Percentiles rank a stretch among this genome's conserved stretches.
Evolutionary conservation across 225 moss, liverwort and hornwort genomes (phyloP).

Genomic region (Pleurozium schreberi): DNA sequence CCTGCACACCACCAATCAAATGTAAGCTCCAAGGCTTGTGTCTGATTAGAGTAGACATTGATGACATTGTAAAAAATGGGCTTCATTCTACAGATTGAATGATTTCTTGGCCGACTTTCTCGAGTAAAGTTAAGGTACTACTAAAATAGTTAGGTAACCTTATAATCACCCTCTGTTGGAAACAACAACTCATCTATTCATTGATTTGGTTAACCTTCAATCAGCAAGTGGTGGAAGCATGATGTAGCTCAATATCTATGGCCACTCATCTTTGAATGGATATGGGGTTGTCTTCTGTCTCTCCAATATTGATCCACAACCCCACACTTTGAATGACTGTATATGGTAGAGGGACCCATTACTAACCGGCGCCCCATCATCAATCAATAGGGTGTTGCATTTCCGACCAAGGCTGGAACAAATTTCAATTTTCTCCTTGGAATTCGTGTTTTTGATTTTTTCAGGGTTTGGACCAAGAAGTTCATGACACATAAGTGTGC

Average conservation of each 20-base stretch:
- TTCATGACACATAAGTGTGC: too few species aligned
- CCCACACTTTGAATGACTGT: background rate
- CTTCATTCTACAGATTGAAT: background rate
- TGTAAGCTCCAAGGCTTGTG: background rate
- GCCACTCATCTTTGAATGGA: background rate
- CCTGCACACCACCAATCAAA: conserved; percentile 30
- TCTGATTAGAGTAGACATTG: background rate
- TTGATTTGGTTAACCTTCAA: background rate
- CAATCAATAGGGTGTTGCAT: too few species aligned
- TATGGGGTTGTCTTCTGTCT: background rate
- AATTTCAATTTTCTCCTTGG: too few species aligned
- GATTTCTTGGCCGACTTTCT: background rate
- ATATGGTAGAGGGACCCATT: too few species aligned
- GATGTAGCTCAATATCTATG: background rate
- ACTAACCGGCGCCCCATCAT: too few species aligned
- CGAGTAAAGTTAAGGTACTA: background rate
- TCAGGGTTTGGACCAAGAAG: too few species aligned
- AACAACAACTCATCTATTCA: background rate
- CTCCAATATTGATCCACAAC: background rate
- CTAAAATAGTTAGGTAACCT: background rate
- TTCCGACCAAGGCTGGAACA: too few species aligned
- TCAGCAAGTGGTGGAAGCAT: background rate
- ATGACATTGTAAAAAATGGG: background rate
- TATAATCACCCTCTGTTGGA: background rate
- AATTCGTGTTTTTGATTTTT: too few species aligned